Percentiles rank a stretch among this genome's conserved stretches.
phyloP scores from a whole-genome alignment of 495 filamentous ascomycete genomes.

The Penicillium odoratum region DNA sequence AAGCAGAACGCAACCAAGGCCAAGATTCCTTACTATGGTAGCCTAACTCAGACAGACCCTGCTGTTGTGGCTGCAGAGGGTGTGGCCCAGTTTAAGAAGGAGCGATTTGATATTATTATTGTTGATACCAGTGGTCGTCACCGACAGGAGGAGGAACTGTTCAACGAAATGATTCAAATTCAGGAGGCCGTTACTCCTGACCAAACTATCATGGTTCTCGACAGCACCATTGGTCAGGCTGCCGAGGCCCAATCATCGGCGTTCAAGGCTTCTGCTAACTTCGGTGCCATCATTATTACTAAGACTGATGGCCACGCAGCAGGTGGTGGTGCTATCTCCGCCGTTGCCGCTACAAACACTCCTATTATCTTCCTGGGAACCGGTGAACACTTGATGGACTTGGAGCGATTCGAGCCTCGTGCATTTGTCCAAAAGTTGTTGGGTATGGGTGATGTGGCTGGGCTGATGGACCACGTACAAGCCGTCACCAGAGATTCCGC shows the following conservation, averaged over 20 bases:
- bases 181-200: constrained; percentile 88
- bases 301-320: constrained; percentile 96
- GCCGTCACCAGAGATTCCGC: constrained; percentile 82
- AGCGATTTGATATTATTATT: constrained; percentile 97
- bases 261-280: constrained; percentile 97
- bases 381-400: constrained; percentile 93
- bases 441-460: constrained; percentile 96
- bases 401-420: constrained; percentile 89
- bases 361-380: constrained; percentile 98
- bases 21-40: constrained; percentile 98
- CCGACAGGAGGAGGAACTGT: constrained; percentile 90
- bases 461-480: constrained; percentile 95
- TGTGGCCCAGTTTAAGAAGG: constrained; percentile 98
- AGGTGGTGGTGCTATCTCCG: constrained; percentile 96
- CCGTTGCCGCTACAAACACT: constrained; percentile 93
- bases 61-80: constrained; percentile 90
- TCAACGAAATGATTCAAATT: constrained; percentile 98
- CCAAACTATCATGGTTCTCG: constrained; percentile 97
- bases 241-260: constrained; percentile 92
- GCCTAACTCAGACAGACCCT: constrained; percentile 92
- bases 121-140: constrained; percentile 96
- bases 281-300: constrained; percentile 98
- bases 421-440: constrained; percentile 88
- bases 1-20: constrained; percentile 99
- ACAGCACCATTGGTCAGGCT: constrained; percentile 93